Evolutionary conservation across 73 alveolate genomes (phyloP), one percentile per base, ranked within the genome.

Genomic region (Paraurostyla sp.): DNA sequence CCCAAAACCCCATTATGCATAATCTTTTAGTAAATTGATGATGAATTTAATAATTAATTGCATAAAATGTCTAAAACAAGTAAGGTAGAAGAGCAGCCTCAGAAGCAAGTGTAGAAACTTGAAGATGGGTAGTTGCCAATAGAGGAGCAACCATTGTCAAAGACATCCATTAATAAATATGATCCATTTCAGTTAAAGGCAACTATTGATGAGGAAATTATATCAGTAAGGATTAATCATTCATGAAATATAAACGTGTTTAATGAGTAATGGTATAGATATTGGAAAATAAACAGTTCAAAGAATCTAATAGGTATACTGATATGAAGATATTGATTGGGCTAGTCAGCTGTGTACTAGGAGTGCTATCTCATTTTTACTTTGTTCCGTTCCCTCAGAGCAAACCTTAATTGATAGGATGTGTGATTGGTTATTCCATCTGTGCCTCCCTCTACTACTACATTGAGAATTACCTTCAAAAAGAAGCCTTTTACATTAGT

Each of bases 161-260:
- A 71, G 75, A 38, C 16, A 13, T 43, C 87, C 13, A 50, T 75
- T 3, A 75, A 75, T 49, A 75, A 75, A 49, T 75, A 75, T 30
- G 87, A 75, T 33, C 87, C 87, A 6, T 75, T 49, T 30, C 75
- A 75, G 33, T 50, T 75, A 49, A 75, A 75, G 33, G 56, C 76
- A 16, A 32, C 51, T 32, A 43, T 75, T 50, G 87, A 75, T 75
- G 87, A 75, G 25, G 87, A 75, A 75, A 49, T 75, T 29, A 22
- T 43, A 9, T 7, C 42, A 11, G 87, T 75, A 75, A 75, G 75
- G 9, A 40, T 38, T 30, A 63, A 25, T 63, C 27, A 15, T 30
- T 18, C 9, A 56, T 56, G 22, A 15, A 32, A 22, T 22, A 56
- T 16, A 18, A 56, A 56, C 18, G 71, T 56, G 32, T 56, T 11